Base-by-base conservation (phyloP, 495 filamentous ascomycete species). In the Aspergillus bridgeri region DNA sequence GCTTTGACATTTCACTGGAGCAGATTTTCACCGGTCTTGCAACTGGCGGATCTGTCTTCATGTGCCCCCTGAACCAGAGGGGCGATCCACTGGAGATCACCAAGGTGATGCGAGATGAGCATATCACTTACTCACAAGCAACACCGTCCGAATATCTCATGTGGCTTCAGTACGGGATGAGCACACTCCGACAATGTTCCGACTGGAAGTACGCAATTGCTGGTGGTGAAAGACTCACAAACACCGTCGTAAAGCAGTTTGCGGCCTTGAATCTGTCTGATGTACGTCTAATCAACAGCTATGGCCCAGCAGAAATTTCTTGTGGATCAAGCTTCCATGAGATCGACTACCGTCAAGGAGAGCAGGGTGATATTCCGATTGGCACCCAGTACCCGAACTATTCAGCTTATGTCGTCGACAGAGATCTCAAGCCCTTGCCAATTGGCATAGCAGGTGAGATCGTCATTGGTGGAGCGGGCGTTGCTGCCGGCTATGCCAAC, bases 391-490 rank as follows among this genome's bases (percentile, higher is more conserved):
- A 75, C 11, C 71, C 76, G 0, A 80, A 80, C 57, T 76, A 75
- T 49, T 24, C 24, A 6, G 42, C 65, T 5, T 79, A 79, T 57
- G 65, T 82, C 22, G 27, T 83, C 3, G 78, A 82, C 52, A 50
- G 71, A 6, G 6, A 77, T 5, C 33, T 69, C 6, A 51, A 65
- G 7, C 70, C 69, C 3, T 2, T 81, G 0, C 75, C 77, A 0
- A 33, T 59, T 17, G 78, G 76, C 6, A 42, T 71, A 3, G 50
- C 68, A 2, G 81, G 79, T 1, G 75, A 83, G 54, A 66, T 82
- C 17, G 48, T 48, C 43, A 64, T 81, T 42, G 75, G 68, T 1
- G 80, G 81, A 15, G 63, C 69, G 1, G 71, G 72, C 11, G 69
- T 79, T 0, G 59, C 70, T 0, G 2, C 21, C 1, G 80, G 76